phyloP scores from a whole-genome alignment of 2,329 filamentous ascomycete genomes.

The Aspergillus fumigatus region DNA sequence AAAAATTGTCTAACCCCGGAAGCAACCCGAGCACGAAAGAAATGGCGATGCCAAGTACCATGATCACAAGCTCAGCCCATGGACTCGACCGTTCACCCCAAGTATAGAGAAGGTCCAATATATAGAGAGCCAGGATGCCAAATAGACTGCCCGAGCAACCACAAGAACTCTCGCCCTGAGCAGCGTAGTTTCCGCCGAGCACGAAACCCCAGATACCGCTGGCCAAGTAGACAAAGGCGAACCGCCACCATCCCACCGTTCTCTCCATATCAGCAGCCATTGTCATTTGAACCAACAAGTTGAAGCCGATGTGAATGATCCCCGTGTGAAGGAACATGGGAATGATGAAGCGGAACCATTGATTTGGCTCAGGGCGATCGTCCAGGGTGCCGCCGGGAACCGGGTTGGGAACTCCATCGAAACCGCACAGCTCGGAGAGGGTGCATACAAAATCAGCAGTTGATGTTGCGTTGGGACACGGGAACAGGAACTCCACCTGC shows the following conservation, averaged over 20 bases:
- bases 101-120: constrained; percentile 88
- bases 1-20: constrained; percentile 93
- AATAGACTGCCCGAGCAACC: constrained; percentile 90
- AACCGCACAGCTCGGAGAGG: constrained; percentile 78
- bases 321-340: constrained; percentile 96
- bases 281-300: constrained; percentile 84
- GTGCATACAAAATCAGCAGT: constrained; percentile 57
- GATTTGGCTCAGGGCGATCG: constrained; percentile 66
- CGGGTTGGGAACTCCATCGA: constrained; percentile 69
- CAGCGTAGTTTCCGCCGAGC: constrained; percentile 88
- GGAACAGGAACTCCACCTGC: constrained; percentile 50
- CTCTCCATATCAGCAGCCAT: constrained; percentile 90
- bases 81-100: constrained; percentile 78
- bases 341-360: constrained; percentile 95
- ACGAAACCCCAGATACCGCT: constrained; percentile 95
- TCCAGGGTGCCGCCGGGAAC: constrained; percentile 45
- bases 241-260: constrained; percentile 81
- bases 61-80: constrained; percentile 78
- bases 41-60: constrained; percentile 78
- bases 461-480: constrained; percentile 75
- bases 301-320: constrained; percentile 92
- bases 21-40: constrained; percentile 89
- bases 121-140: constrained; percentile 79
- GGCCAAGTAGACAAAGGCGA: constrained; percentile 82
- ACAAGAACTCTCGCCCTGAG: constrained; percentile 72